Percentiles rank a stretch among this genome's conserved stretches.
Evolutionary conservation across 179 eudicot genomes (phyloP).

Genomic region (Monotropa hypopitys): DNA sequence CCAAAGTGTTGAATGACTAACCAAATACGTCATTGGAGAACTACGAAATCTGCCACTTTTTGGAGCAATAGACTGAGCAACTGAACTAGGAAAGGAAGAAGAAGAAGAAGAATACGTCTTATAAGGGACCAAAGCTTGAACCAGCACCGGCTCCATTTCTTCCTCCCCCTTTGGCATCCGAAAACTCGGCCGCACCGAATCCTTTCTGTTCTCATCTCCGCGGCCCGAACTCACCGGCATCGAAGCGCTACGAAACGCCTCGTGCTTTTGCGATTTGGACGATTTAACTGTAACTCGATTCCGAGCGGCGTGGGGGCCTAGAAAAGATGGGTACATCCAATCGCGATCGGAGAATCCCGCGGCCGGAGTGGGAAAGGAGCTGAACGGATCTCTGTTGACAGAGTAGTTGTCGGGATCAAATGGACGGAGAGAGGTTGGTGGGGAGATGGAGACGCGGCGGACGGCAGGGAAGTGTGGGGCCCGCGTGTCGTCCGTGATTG

Average conservation of each 20-base stretch:
- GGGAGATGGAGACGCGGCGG: slow-evolving; percentile 24
- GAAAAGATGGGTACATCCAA: slow-evolving; percentile 38
- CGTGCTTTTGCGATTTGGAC: slow-evolving; percentile 15
- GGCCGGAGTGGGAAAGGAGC: slow-evolving; percentile 1
- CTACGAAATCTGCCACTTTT: slow-evolving; percentile 7
- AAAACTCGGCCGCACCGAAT: not conserved
- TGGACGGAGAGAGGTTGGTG: slow-evolving; percentile 12
- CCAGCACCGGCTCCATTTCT: slow-evolving; percentile 19
- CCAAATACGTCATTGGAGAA: slow-evolving; percentile 23
- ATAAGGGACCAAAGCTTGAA: slow-evolving; percentile 14
- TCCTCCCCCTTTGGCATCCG: slow-evolving; percentile 17
- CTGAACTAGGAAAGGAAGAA: slow-evolving; percentile 2
- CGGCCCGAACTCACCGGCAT: slow-evolving; percentile 15
- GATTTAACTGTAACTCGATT: slow-evolving; percentile 18
- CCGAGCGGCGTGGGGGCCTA: slow-evolving; percentile 37
- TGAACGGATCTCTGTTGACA: slow-evolving; percentile 1
- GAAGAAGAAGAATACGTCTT: not conserved
- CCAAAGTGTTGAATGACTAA: slow-evolving; percentile 3
- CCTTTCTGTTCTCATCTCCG: not conserved
- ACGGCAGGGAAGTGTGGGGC: slow-evolving; percentile 28
- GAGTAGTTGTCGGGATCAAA: not conserved
- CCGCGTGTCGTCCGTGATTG: slow-evolving; percentile 14
- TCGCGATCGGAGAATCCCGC: slow-evolving; percentile 32
- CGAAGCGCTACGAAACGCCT: slow-evolving; percentile 13
- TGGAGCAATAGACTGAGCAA: slow-evolving; percentile 7